These are phyloP conservation scores for Trifolium subterraneum DNA, from an alignment of 306 rosid genomes.

Conservation along the genomic window DNA sequence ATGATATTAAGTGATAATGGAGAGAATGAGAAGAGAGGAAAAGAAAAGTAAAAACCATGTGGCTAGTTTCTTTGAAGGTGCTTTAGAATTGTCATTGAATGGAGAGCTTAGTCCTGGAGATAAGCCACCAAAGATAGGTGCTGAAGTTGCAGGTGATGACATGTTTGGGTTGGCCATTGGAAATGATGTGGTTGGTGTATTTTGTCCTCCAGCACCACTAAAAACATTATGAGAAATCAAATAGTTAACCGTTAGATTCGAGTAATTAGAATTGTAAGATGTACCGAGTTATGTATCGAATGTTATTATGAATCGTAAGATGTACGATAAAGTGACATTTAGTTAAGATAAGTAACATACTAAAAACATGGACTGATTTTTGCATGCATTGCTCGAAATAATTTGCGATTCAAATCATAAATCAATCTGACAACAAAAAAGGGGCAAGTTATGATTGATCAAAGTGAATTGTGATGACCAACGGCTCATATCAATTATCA, in stretches of 20 bases:
- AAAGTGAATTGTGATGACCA: too few relatives aligned
- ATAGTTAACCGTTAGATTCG: slow-evolving; percentile 30
- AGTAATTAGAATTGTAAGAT: too few relatives aligned
- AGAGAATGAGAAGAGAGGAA: slow-evolving; percentile 41
- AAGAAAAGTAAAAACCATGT: slow-evolving; percentile 31
- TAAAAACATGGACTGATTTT: too few relatives aligned
- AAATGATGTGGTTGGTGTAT: slow-evolving; percentile 53
- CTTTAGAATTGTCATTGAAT: slow-evolving; percentile 57
- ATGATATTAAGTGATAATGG: slow-evolving; percentile 37
- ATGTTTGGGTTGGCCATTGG: slow-evolving; percentile 50
- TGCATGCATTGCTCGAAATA: too few relatives aligned
- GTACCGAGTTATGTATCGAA: too few relatives aligned
- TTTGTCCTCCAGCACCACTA: slow-evolving; percentile 82
- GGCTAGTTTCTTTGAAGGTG: slow-evolving; percentile 33
- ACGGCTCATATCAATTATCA: too few relatives aligned
- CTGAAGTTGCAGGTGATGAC: slow-evolving; percentile 50
- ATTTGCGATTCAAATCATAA: background rate
- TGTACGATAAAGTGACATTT: too few relatives aligned
- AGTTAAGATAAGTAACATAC: too few relatives aligned
- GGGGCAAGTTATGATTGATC: background rate
- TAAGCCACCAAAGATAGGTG: slow-evolving; percentile 51
- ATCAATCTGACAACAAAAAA: too few relatives aligned
- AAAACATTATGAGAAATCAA: slow-evolving; percentile 31
- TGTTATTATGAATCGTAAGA: too few relatives aligned
- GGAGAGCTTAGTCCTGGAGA: slow-evolving; percentile 59